Evolutionary conservation across 192 early-diverging fungal genomes (phyloP).

Genomic region (Rhizoclosmatium globosum): DNA sequence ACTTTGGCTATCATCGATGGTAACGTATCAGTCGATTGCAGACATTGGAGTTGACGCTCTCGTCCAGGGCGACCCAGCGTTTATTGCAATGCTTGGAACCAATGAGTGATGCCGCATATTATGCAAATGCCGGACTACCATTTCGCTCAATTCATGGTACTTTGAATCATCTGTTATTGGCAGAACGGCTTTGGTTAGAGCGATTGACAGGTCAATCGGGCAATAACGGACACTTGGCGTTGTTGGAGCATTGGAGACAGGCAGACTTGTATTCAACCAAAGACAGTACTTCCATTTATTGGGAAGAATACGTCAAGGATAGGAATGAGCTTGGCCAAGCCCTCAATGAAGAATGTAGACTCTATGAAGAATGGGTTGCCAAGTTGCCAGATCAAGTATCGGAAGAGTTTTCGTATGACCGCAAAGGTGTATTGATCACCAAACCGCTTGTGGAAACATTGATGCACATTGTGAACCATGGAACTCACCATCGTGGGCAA

Average conservation of each 20-base stretch:
- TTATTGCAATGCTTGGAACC: neutral
- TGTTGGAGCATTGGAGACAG: neutral
- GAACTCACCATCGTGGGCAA: conserved; percentile 39
- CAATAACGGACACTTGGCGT: too few relatives aligned
- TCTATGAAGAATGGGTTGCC: neutral
- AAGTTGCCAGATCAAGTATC: neutral
- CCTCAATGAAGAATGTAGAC: neutral
- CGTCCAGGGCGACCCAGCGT: neutral
- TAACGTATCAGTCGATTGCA: too few relatives aligned
- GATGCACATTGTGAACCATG: conserved; percentile 37
- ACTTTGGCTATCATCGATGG: too few relatives aligned
- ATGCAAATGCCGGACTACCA: conserved; percentile 33
- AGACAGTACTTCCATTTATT: neutral
- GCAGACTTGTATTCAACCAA: neutral
- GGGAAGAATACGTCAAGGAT: conserved; percentile 11
- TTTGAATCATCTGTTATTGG: conserved; percentile 37
- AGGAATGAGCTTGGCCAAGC: neutral
- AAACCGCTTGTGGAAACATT: conserved; percentile 1
- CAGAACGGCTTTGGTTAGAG: conserved; percentile 33
- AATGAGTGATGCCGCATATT: neutral
- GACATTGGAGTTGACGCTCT: too few relatives aligned
- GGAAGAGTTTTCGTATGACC: neutral
- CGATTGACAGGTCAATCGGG: neutral
- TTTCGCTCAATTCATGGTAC: conserved; percentile 47
- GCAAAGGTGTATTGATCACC: neutral